Evolutionary conservation across 805 yeast species (phyloP).

Genomic region (Candida pseudoglaebosa): DNA sequence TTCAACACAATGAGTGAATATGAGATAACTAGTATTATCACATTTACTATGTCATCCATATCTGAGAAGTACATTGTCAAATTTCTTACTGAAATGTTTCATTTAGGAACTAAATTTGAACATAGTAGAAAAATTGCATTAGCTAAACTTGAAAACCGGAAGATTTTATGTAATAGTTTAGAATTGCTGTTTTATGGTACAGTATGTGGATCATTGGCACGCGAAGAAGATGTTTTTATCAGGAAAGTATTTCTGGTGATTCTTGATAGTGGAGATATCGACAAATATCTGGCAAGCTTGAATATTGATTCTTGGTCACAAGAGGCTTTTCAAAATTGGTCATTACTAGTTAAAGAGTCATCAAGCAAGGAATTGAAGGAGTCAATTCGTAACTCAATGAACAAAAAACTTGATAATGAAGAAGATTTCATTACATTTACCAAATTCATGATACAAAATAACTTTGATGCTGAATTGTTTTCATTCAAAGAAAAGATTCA

Average conservation of each 20-base stretch:
- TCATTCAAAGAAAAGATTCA: conserved; percentile 16
- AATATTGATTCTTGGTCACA: conserved; percentile 26
- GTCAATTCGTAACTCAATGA: conserved; percentile 19
- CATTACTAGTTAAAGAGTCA: conserved; percentile 31
- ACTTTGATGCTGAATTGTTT: conserved; percentile 23
- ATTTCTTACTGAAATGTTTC: conserved; percentile 14
- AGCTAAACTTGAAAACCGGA: conserved; percentile 16
- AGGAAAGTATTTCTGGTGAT: conserved; percentile 33
- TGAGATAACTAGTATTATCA: neutral
- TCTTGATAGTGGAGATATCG: conserved; percentile 27
- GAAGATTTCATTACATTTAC: conserved; percentile 16
- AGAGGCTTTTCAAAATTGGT: conserved; percentile 27
- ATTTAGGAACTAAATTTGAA: conserved; percentile 3
- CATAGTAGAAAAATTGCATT: conserved; percentile 14
- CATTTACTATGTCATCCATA: conserved; percentile 6
- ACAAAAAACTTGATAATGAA: conserved; percentile 13
- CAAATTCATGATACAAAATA: conserved; percentile 21
- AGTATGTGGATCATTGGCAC: conserved; percentile 12
- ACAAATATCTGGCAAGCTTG: conserved; percentile 15
- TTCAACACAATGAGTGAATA: neutral
- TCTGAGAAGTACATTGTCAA: conserved; percentile 14
- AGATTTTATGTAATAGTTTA: conserved; percentile 12
- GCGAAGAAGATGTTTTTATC: conserved; percentile 22
- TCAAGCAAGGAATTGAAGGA: conserved; percentile 27
- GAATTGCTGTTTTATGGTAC: conserved; percentile 20